Base-by-base conservation (phyloP, 495 filamentous ascomycete genomes). In the Copromyces sp. region DNA sequence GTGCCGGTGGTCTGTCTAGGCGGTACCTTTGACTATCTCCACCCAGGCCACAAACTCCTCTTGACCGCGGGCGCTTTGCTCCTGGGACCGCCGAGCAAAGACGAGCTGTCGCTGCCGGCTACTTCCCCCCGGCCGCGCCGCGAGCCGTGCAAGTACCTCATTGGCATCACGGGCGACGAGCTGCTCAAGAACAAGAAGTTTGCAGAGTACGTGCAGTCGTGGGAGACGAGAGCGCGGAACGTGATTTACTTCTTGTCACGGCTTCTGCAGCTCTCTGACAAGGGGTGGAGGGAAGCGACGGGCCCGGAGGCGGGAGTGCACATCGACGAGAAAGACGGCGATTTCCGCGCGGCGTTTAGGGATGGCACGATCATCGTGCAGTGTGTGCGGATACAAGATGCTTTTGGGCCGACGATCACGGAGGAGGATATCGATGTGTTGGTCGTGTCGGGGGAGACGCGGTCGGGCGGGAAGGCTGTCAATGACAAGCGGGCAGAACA, bases 1-100 rank as follows among this genome's bases (percentile, higher is more conserved):
- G 53, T 65, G 70, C 70, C 78, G 14, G 77, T 81, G 5, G 91
- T 97, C 40, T 89, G 88, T n/a, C 89, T 98, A 40, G 95, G 95
- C 53, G 95, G 95, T 24, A 98, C 95, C 4, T 99, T 98, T 79
- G 95, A 99, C 81, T 93, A 98, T 81, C 88, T 99, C 44, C 95
- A 98, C 78, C 88, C 92, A 38, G 95, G 95, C n/a, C 95, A 99
- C 84, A 98, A 97, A 78, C 86, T 98, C 32, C 88, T 99, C 8
- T 84, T 99, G 42, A 95, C 94, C 9, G 94, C 94, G 76, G 91
- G 90, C 9, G 90, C 91, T 5, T 84, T 97, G 69, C 84, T 93
- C 11, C 81, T 95, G 7, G 82, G 87, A 14, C 79, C 87, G 20
- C 86, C 88, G 3, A 82, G 85, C 3, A 76, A 80, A 4, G 78